Conservation (phyloP, 345 rosid species). For the Triadica sebifera region DNA sequence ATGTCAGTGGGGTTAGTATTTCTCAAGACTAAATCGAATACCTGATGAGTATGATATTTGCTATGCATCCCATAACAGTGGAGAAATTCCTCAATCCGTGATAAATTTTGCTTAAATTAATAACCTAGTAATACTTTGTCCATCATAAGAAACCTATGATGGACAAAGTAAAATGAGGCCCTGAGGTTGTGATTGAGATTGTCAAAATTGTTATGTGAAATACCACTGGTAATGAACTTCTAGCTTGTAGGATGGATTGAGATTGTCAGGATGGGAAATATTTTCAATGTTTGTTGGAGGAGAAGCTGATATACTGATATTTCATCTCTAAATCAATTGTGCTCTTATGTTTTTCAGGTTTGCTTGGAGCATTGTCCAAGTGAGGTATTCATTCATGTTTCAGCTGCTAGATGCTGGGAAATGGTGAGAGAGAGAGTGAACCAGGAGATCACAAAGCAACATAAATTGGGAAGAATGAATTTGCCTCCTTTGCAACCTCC, state of each 20-base stretch:
- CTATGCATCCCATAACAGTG: background rate
- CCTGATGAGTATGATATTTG: background rate
- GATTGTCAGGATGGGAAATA: no score
- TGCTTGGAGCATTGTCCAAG: slow-evolving; percentile 65
- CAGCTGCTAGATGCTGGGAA: slow-evolving; percentile 96
- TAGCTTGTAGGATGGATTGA: background rate
- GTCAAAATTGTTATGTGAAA: background rate
- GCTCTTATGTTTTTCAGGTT: slow-evolving; percentile 52
- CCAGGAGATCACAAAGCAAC: slow-evolving; percentile 84
- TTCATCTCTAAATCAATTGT: background rate
- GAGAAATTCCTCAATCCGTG: background rate
- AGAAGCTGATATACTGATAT: background rate
- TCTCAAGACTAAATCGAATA: background rate
- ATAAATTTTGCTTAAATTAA: slow-evolving; percentile 1
- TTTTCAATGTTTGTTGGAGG: no score
- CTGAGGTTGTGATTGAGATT: background rate
- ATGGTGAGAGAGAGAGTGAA: slow-evolving; percentile 94
- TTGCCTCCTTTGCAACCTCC: slow-evolving; percentile 95
- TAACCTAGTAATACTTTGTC: background rate
- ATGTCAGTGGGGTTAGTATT: no score
- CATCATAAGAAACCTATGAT: background rate
- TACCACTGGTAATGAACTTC: background rate
- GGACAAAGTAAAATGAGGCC: background rate
- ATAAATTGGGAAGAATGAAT: slow-evolving; percentile 65
- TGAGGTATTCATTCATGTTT: slow-evolving; percentile 82